Evolutionary conservation across 805 yeast species (phyloP), one percentile per base, ranked within the genome.

Genomic region (Grigorovia humatica): DNA sequence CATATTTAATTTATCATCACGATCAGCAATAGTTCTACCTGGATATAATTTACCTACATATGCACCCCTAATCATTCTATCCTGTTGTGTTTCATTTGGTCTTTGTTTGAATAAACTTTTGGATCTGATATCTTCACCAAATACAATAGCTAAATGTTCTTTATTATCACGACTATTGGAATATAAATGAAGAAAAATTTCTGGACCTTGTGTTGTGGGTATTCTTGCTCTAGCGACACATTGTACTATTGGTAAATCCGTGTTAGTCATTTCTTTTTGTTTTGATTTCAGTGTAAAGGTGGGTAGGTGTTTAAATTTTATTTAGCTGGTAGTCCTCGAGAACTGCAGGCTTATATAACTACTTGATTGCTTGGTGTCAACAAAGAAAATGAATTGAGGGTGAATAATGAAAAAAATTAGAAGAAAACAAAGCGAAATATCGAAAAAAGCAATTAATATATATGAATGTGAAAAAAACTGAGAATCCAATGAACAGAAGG

Each of bases 1-100:
- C 51, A 74, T 61, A 4, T 64, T 73, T 67, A 32, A 67, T 59
- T 55, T 64, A 19, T 69, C 79, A 63, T 85, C 93, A 9, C 52
- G 57, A 62, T 86, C 93, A 0, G 95, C 95, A 2, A 70, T 62
- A 32, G 68, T 67, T 57, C 99, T 76, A 3, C 98, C 98, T 5
- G 99, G 98, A 58, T 80, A 82, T 50, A 93, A 72, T 61, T 81
- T 82, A 6, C 99, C 99, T 35, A 87, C 80, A 59, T 93, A 93
- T 0, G 99, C 99, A 29, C 99, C 99, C 58, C 99, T 77, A n/a
- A 95, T 89, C 97, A 93, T 93, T 58, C 99, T 70, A 65, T 88
- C 97, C 59, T 80, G 83, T 68, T 89, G 97, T 0, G 96, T 74
- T 56, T 93, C 99, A 46, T 80, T 79, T 0, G 71, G 71, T 50